These are phyloP conservation scores for Claviceps maximensis DNA, from an alignment of 2,329 filamentous ascomycete species.

Conservation along the genomic window DNA sequence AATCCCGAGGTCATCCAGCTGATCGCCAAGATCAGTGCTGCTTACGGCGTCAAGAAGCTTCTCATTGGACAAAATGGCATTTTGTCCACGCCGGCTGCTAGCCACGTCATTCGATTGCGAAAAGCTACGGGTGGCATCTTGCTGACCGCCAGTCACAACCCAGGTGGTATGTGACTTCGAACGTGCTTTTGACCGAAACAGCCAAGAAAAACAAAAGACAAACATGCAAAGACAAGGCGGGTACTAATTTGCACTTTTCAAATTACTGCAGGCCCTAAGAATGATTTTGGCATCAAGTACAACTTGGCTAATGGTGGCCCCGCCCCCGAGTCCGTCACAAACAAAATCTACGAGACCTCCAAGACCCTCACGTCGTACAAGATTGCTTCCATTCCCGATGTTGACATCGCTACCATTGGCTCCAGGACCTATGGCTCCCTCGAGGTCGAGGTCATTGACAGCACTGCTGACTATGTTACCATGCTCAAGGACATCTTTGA, in stretches of 20 bases:
- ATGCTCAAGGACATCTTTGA: slow-evolving; percentile 99
- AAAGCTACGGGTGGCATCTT: slow-evolving; percentile 95
- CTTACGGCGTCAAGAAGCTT: slow-evolving; percentile 98
- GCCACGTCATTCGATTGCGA: slow-evolving; percentile 87
- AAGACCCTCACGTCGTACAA: slow-evolving; percentile 89
- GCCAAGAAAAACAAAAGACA: neutral
- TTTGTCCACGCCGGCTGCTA: slow-evolving; percentile 89
- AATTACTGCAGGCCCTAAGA: slow-evolving; percentile 58
- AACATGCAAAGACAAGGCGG: neutral
- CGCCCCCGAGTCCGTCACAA: slow-evolving; percentile 88
- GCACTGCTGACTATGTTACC: slow-evolving; percentile 76
- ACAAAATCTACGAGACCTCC: slow-evolving; percentile 91
- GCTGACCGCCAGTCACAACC: slow-evolving; percentile 95
- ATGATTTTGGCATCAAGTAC: slow-evolving; percentile 99
- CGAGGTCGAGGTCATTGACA: slow-evolving; percentile 92
- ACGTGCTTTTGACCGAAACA: too few relatives aligned
- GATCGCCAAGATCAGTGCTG: slow-evolving; percentile 93
- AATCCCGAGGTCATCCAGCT: slow-evolving; percentile 94
- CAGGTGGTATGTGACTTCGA: slow-evolving; percentile 55
- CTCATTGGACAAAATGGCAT: slow-evolving; percentile 94
- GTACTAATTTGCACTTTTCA: slow-evolving; percentile 4
- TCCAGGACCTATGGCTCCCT: slow-evolving; percentile 71
- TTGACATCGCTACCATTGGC: slow-evolving; percentile 75
- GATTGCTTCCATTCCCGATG: slow-evolving; percentile 70
- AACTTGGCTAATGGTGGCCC: slow-evolving; percentile 94